phyloP scores from a whole-genome alignment of 345 rosid genomes.

The Eucalyptus marginata region DNA sequence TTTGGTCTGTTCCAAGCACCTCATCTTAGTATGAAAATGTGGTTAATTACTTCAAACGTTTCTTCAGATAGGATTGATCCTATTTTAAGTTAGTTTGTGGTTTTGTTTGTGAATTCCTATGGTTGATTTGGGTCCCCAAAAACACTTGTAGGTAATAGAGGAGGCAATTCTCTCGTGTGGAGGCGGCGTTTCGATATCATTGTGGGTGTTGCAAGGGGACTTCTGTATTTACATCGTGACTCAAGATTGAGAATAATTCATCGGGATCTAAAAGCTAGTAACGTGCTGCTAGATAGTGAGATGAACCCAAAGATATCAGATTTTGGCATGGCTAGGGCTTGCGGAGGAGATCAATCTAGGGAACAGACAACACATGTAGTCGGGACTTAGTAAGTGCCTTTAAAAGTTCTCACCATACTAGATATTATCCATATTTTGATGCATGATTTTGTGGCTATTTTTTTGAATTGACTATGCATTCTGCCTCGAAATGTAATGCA shows the following conservation, averaged over 20 bases:
- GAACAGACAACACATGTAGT: constrained; percentile 7
- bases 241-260: constrained; percentile 17
- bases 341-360: background rate
- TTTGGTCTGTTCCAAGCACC: constrained; percentile 3
- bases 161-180: background rate
- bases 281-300: constrained; percentile 7
- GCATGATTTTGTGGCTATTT: background rate
- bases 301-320: constrained; percentile 26
- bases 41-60: background rate
- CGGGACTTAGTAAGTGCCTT: constrained; percentile 12
- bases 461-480: background rate
- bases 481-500: background rate
- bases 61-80: background rate
- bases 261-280: constrained; percentile 16
- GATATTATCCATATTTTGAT: background rate
- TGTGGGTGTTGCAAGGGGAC: constrained; percentile 17
- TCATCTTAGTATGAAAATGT: background rate
- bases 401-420: background rate
- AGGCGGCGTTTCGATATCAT: background rate
- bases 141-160: background rate
- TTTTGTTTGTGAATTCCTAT: background rate
- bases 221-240: constrained; percentile 18
- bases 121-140: background rate
- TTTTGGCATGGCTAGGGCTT: constrained; percentile 20
- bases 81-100: background rate